Conservation (phyloP, 2,329 filamentous ascomycete genomes). For the Ophiobolus disseminans region DNA sequence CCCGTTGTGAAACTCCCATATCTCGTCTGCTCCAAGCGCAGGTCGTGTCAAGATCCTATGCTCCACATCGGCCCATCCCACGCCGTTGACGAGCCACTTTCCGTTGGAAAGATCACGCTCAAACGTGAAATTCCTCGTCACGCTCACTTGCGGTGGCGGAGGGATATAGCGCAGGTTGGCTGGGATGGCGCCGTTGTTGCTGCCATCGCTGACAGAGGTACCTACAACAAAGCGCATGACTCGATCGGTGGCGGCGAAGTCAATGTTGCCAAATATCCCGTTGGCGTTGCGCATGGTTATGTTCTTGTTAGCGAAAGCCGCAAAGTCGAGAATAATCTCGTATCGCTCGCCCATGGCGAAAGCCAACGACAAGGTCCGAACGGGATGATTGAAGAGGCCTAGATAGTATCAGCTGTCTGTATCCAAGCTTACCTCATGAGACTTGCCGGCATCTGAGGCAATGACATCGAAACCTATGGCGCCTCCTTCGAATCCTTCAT, state of each 20-base stretch:
- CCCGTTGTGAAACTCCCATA: conserved; percentile 54
- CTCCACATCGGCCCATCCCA: conserved; percentile 42
- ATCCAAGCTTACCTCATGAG: background rate
- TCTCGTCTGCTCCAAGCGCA: conserved; percentile 43
- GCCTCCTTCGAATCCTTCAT: conserved; percentile 31
- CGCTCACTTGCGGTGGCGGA: conserved; percentile 26
- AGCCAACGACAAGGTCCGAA: conserved; percentile 52
- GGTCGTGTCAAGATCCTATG: conserved; percentile 42
- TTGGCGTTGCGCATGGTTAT: conserved; percentile 55
- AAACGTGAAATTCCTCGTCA: conserved; percentile 40
- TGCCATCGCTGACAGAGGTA: conserved; percentile 26
- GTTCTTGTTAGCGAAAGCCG: conserved; percentile 57
- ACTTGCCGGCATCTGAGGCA: conserved; percentile 58
- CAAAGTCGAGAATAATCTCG: conserved; percentile 65
- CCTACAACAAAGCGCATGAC: conserved; percentile 56
- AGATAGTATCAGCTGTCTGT: background rate
- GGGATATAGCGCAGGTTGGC: conserved; percentile 32
- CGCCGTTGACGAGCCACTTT: conserved; percentile 45
- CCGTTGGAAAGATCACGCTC: conserved; percentile 32
- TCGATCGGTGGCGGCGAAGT: conserved; percentile 57
- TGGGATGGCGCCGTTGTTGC: conserved; percentile 39
- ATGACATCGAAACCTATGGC: conserved; percentile 61
- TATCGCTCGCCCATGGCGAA: conserved; percentile 65
- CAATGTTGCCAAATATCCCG: conserved; percentile 54
- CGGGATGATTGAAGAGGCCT: conserved; percentile 57